Conservation (phyloP, 495 filamentous ascomycete species). For the Xylaria flabelliformis region DNA sequence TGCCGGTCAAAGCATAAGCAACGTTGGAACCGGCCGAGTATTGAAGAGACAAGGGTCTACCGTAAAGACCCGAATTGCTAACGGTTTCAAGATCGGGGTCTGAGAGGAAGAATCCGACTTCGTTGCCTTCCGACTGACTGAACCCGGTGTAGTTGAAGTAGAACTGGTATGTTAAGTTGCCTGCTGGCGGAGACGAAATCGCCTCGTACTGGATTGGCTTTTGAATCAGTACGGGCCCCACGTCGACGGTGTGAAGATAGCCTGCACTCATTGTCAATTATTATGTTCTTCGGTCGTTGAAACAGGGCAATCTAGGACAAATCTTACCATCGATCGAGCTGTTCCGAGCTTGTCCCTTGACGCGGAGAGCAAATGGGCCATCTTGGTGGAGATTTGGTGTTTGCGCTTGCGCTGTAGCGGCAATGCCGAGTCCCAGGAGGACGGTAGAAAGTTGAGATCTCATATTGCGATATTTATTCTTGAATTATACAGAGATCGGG, state of each 20-base stretch:
- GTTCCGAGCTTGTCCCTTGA: constrained; percentile 3
- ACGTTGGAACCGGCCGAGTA: constrained; percentile 9
- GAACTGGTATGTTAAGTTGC: constrained; percentile 7
- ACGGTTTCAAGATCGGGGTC: background rate
- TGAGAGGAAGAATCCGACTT: background rate
- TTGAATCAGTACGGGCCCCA: background rate
- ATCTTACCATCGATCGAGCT: constrained; percentile 14
- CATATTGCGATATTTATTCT: background rate
- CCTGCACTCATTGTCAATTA: background rate
- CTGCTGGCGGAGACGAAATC: background rate
- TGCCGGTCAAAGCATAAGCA: background rate
- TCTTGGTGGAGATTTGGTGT: background rate
- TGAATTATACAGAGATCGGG: background rate
- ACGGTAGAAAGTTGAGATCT: background rate
- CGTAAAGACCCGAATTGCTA: background rate
- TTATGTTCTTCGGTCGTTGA: background rate
- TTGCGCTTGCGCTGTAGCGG: background rate
- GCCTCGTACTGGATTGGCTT: constrained; percentile 9
- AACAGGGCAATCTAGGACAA: background rate
- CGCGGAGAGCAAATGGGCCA: constrained; percentile 4
- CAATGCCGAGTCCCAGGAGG: constrained; percentile 10
- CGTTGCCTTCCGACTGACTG: background rate
- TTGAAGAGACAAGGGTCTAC: constrained; percentile 6
- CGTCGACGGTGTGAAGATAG: background rate
- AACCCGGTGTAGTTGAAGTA: constrained; percentile 17